A percentile compares a stretch with the other conserved stretches of the same genome.
These are phyloP conservation scores for Zalaria obscura DNA, from an alignment of 2,329 filamentous ascomycete genomes.

Conservation along the genomic window DNA sequence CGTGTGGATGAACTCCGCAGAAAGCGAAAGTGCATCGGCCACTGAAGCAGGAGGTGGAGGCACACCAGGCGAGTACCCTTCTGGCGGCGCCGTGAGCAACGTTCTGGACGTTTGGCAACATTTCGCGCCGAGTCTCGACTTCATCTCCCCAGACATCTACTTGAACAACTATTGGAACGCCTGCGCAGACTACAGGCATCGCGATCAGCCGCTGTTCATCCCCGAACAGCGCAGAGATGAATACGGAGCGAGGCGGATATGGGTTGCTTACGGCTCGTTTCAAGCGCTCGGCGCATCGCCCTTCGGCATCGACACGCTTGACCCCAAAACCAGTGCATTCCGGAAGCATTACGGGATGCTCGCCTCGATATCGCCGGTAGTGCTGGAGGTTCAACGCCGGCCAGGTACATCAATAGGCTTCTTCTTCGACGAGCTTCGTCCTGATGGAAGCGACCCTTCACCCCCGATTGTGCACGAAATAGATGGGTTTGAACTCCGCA, in stretches of 20 bases:
- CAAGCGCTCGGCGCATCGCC: constrained; percentile 24
- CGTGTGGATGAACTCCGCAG: constrained; percentile 31
- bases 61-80: constrained; percentile 32
- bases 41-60: constrained; percentile 28
- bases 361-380: constrained; percentile 16
- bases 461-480: constrained; percentile 15
- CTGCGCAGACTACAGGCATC: constrained; percentile 30
- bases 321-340: constrained; percentile 16
- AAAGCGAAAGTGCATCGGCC: constrained; percentile 19
- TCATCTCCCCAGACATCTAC: constrained; percentile 35
- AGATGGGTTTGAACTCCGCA: constrained; percentile 21
- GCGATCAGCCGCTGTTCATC: constrained; percentile 34
- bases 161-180: constrained; percentile 32
- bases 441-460: constrained; percentile 16
- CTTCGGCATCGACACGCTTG: constrained; percentile 30
- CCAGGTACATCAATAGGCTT: constrained; percentile 24
- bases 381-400: constrained; percentile 26
- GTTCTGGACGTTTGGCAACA: constrained; percentile 31
- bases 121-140: constrained; percentile 29
- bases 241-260: constrained; percentile 27
- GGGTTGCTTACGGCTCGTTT: constrained; percentile 28
- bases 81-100: constrained; percentile 28
- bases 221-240: constrained; percentile 39
- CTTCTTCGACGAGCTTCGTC: constrained; percentile 25
- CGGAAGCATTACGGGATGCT: constrained; percentile 28